Percentiles rank a stretch among this genome's conserved stretches.
Evolutionary conservation across 345 rosid genomes (phyloP).

Genomic region (Mallotus nudiflorus): DNA sequence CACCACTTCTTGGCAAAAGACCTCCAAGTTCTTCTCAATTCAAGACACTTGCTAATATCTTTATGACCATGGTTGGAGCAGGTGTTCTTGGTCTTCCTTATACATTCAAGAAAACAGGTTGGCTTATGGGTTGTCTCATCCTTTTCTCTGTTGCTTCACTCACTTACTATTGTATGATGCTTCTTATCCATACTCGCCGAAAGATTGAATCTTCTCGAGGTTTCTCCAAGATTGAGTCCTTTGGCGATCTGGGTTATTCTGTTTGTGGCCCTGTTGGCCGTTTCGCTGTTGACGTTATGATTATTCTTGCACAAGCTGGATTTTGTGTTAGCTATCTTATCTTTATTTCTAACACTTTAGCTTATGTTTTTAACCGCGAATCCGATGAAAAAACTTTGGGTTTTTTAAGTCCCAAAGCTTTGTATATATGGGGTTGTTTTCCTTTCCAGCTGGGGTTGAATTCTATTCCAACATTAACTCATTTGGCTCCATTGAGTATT

Average conservation of each 20-base stretch:
- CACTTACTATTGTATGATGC: conserved; percentile 50
- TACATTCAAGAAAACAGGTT: conserved; percentile 29
- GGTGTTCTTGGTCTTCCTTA: conserved; percentile 35
- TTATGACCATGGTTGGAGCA: conserved; percentile 35
- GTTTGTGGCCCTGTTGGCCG: conserved; percentile 61
- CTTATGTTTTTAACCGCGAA: conserved; percentile 34
- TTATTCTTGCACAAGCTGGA: conserved; percentile 69
- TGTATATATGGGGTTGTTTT: conserved; percentile 72
- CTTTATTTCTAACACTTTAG: conserved; percentile 60
- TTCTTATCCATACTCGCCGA: conserved; percentile 61
- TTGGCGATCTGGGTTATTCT: conserved; percentile 60
- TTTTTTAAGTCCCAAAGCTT: conserved; percentile 46
- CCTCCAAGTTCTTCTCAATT: conserved; percentile 50
- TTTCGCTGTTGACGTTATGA: conserved; percentile 54
- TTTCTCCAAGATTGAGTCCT: conserved; percentile 60
- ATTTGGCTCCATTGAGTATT: conserved; percentile 90
- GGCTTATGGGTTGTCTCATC: conserved; percentile 25
- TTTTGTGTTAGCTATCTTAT: conserved; percentile 70
- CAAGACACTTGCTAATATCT: conserved; percentile 26
- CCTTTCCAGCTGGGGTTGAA: conserved; percentile 85
- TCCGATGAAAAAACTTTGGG: conserved; percentile 38
- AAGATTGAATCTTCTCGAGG: conserved; percentile 54
- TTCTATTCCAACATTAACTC: conserved; percentile 77
- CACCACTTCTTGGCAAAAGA: conserved; percentile 61
- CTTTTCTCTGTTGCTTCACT: conserved; percentile 18